Percentiles rank a stretch among this genome's conserved stretches.
These are phyloP conservation scores for Penicillium sp. DNA, from an alignment of 2,329 filamentous ascomycete species.

Conservation along the genomic window DNA sequence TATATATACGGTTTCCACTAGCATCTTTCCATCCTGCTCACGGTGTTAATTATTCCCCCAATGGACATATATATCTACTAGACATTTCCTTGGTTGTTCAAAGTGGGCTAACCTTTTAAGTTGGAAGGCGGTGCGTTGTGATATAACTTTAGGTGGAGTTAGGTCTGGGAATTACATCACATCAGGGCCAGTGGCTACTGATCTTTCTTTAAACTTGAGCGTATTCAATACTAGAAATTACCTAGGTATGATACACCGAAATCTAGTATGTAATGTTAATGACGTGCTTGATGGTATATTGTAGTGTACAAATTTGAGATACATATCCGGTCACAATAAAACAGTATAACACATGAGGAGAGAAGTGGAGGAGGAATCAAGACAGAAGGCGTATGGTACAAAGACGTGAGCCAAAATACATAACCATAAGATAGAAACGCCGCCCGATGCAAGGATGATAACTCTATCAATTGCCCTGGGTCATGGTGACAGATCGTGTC, in stretches of 20 bases:
- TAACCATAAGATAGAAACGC: constrained; percentile 31
- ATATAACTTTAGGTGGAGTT: not conserved
- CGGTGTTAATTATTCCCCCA: constrained; percentile 22
- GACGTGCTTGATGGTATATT: not conserved
- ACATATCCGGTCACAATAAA: constrained; percentile 4
- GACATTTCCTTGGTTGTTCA: not conserved
- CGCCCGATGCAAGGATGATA: constrained; percentile 32
- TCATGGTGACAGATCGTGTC: constrained; percentile 1
- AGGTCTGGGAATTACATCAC: no score
- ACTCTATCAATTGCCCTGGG: constrained; percentile 19
- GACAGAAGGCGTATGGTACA: constrained; percentile 23
- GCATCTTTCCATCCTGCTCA: constrained; percentile 12
- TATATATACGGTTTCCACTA: constrained; percentile 20
- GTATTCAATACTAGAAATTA: no score
- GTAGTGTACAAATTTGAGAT: constrained; percentile 2
- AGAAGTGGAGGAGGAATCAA: constrained; percentile 4
- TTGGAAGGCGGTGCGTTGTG: no score
- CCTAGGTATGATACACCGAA: no score
- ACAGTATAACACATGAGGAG: constrained; percentile 13
- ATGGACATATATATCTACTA: constrained; percentile 12
- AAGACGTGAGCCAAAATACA: constrained; percentile 14
- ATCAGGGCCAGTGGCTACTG: no score
- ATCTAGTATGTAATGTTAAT: no score
- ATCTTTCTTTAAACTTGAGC: no score
- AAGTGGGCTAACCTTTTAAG: not conserved